Evolutionary conservation across 1,139 yeast species (phyloP), one percentile per base, ranked within the genome.

Genomic region (Candida albicans): DNA sequence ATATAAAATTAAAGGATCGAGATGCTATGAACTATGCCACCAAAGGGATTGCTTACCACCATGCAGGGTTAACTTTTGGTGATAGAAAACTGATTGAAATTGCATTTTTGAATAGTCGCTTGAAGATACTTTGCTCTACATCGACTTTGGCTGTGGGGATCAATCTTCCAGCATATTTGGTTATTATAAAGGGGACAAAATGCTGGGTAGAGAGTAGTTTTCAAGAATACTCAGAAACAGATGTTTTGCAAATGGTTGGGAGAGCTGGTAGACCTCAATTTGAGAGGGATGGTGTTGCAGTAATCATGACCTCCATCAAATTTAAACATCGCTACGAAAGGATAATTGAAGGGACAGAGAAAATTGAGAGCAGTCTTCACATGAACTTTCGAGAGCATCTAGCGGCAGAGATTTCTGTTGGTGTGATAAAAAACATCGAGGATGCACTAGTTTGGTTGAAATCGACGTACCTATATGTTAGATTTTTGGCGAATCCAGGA

Each of bases 111-210:
- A 57, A 55, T 12, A 82, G 82, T 0, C 54, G 58, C 1, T 56
- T 77, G 11, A 64, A 61, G 42, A 60, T 76, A 4, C 52, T 81
- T 27, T 79, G 84, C 41, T 77, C 79, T 1, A 81, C 86, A 0
- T 77, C 84, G 0, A 81, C 84, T 0, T 60, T 81, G 47, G 82
- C 86, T 0, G 77, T 81, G 61, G 86, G 85, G 44, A 79, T 79
- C 26, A 81, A 81, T 51, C 62, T 81, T 36, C 86, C 86, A 2
- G 84, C 85, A 0, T 82, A 78, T 57, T 62, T 80, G 44, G 86
- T 80, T 1, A 62, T 81, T 13, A 69, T 81, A 33, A 80, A 81
- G 45, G 84, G 85, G 12, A 81, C 87, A 0, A 76, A 72, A 51
- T 63, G 74, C 37, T 77, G 84, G 76, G 59, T 58, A 32, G 73